These are phyloP conservation scores for Phytopythium vexans DNA, from an alignment of 352 stramenopile genomes.

Conservation along the genomic window DNA sequence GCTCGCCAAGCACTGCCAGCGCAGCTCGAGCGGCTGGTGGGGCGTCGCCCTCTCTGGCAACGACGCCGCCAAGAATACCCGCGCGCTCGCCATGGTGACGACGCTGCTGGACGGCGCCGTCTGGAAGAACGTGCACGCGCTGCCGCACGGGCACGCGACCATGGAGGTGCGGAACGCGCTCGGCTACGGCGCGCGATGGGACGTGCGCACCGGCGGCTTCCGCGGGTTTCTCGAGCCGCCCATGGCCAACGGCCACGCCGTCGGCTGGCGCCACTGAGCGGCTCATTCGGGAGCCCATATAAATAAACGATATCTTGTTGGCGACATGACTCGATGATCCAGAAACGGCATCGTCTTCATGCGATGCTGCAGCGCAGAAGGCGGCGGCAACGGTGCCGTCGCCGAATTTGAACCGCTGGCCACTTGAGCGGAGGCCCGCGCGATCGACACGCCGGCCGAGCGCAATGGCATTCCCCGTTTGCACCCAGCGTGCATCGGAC, in stretches of 20 bases:
- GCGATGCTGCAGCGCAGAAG: not conserved
- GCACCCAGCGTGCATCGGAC: too few species aligned
- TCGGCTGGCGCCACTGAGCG: slow-evolving; percentile 56
- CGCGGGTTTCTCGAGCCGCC: slow-evolving; percentile 83
- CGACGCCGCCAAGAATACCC: slow-evolving; percentile 63
- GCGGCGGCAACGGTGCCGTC: too few species aligned
- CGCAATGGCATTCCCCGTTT: too few species aligned
- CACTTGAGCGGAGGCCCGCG: too few species aligned
- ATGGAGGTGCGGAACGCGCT: slow-evolving; percentile 68
- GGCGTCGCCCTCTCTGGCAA: slow-evolving; percentile 48
- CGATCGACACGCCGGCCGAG: too few species aligned
- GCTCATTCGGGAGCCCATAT: not conserved
- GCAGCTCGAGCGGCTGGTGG: slow-evolving; percentile 65
- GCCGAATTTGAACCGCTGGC: too few species aligned
- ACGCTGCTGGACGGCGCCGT: slow-evolving; percentile 49
- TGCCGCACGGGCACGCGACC: slow-evolving; percentile 62
- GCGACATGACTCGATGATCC: not conserved
- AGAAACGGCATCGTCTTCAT: not conserved
- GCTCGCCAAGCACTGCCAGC: slow-evolving; percentile 79
- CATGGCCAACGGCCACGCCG: slow-evolving; percentile 73
- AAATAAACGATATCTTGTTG: not conserved
- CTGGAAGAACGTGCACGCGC: slow-evolving; percentile 83
- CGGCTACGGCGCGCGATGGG: slow-evolving; percentile 78
- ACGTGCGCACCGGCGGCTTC: slow-evolving; percentile 41
- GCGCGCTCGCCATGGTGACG: slow-evolving; percentile 41